Conservation (phyloP, 73 alveolate genomes). For the Paramecium bursaria region DNA sequence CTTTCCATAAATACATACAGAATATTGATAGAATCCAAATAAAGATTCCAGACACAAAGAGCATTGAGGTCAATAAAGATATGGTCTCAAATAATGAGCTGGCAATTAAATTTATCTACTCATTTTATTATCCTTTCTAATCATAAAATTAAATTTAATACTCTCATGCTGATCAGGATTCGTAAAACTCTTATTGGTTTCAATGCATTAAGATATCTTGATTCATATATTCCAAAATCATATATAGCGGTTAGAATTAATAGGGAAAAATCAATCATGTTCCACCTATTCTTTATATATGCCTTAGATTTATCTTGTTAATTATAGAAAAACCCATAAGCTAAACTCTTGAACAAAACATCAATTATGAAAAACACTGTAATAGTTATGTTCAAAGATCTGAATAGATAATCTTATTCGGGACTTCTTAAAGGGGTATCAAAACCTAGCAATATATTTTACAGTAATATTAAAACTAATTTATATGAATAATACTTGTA, state of each 20-base stretch:
- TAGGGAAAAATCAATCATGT: not conserved
- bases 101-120: slow-evolving; percentile 18
- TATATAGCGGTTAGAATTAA: slow-evolving; percentile 2
- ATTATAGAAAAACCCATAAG: slow-evolving; percentile 25
- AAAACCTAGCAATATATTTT: not conserved
- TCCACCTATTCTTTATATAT: not conserved
- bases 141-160: not conserved
- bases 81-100: slow-evolving; percentile 24
- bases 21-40: slow-evolving; percentile 44
- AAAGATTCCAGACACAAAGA: slow-evolving; percentile 38
- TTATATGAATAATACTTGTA: too few relatives aligned
- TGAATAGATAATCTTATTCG: not conserved
- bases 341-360: not conserved
- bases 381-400: not conserved
- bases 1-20: slow-evolving; percentile 51
- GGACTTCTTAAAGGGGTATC: slow-evolving; percentile 30
- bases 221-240: slow-evolving; percentile 6
- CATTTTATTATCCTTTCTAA: slow-evolving; percentile 49
- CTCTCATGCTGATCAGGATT: slow-evolving; percentile 7
- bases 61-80: slow-evolving; percentile 27
- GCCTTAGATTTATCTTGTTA: not conserved
- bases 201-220: slow-evolving; percentile 24
- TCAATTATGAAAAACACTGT: slow-evolving; percentile 31
- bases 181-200: slow-evolving; percentile 3
- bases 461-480: slow-evolving; percentile 17